Conservation (phyloP, 768 basidiomycete genomes). For the Ramaria sp. region DNA sequence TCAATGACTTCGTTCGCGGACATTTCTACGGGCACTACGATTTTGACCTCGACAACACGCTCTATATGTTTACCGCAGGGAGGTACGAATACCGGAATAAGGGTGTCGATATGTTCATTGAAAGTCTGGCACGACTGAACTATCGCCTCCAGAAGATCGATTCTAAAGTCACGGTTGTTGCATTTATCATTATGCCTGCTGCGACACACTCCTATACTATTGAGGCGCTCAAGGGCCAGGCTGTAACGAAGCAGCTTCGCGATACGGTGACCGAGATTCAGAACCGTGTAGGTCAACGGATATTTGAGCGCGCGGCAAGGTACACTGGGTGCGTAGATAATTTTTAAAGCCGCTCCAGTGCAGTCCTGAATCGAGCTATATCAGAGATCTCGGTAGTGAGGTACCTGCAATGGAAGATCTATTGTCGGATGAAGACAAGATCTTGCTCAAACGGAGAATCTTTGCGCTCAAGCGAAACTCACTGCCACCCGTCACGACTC, state of each 20-base stretch:
- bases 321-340: conserved; percentile 67
- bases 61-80: conserved; percentile 98
- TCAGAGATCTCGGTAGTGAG: conserved; percentile 60
- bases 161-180: conserved; percentile 79
- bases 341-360: background rate
- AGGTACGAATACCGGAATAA: conserved; percentile 99
- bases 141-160: conserved; percentile 48
- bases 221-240: conserved; percentile 94
- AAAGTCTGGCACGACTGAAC: conserved; percentile 83
- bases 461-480: conserved; percentile 93
- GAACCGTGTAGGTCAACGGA: conserved; percentile 78
- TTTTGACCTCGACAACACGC: conserved; percentile 87
- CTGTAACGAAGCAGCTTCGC: conserved; percentile 91
- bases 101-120: conserved; percentile 99
- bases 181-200: conserved; percentile 99
- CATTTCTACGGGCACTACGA: conserved; percentile 98
- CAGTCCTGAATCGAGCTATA: background rate
- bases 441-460: conserved; percentile 89
- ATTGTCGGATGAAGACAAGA: conserved; percentile 85
- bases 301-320: conserved; percentile 91
- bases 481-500: conserved; percentile 93
- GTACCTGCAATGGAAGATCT: conserved; percentile 67
- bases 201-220: conserved; percentile 93
- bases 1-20: conserved; percentile 94
- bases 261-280: conserved; percentile 97